These are phyloP conservation scores for Solanum gandarillasii DNA, from an alignment of 257 asterid genomes.

Conservation along the genomic window DNA sequence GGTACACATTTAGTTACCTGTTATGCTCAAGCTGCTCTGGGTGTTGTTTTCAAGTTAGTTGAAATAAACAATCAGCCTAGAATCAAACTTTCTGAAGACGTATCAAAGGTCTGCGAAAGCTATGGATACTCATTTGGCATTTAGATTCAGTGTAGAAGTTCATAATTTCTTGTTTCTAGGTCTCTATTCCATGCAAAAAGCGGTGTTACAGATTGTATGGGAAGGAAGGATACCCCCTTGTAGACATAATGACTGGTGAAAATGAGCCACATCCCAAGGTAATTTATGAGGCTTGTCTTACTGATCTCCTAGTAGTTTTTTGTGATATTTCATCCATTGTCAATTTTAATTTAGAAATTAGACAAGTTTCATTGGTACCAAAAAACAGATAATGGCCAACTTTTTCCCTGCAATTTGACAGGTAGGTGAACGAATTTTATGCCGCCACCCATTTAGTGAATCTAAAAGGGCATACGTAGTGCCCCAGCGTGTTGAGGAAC, in stretches of 20 bases:
- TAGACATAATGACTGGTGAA: conserved; percentile 89
- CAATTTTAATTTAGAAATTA: not conserved
- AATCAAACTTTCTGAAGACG: conserved; percentile 94
- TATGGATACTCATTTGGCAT: not conserved
- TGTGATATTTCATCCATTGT: not conserved
- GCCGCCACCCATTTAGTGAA: conserved; percentile 91
- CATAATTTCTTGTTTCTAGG: conserved; percentile 35
- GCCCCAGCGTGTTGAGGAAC: conserved; percentile 87
- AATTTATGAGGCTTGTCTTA: not conserved
- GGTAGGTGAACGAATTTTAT: conserved; percentile 73
- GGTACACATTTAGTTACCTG: conserved; percentile 98
- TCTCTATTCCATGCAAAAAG: conserved; percentile 96
- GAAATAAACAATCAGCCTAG: conserved; percentile 96
- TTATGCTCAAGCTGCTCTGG: conserved; percentile 96
- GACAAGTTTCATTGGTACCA: not conserved
- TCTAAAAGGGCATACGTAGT: conserved; percentile 92
- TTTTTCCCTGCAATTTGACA: conserved; percentile 3
- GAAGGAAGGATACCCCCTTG: conserved; percentile 89
- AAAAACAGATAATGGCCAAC: not conserved
- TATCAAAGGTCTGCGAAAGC: conserved; percentile 61
- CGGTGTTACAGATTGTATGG: conserved; percentile 87
- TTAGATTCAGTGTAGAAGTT: not conserved
- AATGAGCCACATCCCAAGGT: conserved; percentile 94
- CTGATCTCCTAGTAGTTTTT: not conserved
- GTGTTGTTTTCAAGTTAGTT: conserved; percentile 89